Evolutionary conservation across 2,329 filamentous ascomycete genomes (phyloP).

Genomic region (Sporothrix humicola): DNA sequence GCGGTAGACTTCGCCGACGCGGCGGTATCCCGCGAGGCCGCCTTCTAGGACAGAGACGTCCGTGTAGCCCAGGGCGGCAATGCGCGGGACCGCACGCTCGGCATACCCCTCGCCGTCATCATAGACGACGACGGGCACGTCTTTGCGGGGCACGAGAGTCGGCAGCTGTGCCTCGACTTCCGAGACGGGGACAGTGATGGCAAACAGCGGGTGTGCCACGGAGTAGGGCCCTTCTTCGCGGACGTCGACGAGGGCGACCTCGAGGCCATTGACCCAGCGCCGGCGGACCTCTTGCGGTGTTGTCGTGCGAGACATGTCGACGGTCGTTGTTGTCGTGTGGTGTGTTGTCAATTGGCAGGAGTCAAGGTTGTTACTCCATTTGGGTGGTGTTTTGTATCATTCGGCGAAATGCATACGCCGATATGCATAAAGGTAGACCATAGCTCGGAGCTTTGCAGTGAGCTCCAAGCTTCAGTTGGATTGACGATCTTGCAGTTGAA

Average conservation of each 20-base stretch:
- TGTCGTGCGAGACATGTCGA: not conserved
- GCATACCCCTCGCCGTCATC: conserved; percentile 31
- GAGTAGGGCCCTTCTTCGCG: conserved; percentile 33
- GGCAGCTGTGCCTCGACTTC: conserved; percentile 29
- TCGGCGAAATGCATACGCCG: not conserved
- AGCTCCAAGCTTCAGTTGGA: too few relatives aligned
- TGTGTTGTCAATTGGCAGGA: too few relatives aligned
- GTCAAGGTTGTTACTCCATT: too few relatives aligned
- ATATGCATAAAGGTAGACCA: not conserved
- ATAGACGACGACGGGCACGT: conserved; percentile 27
- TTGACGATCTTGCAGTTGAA: too few relatives aligned
- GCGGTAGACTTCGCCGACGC: conserved; percentile 30
- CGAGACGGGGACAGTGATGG: conserved; percentile 29
- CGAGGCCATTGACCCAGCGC: conserved; percentile 27
- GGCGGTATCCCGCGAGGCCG: conserved; percentile 26
- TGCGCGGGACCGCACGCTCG: conserved; percentile 22
- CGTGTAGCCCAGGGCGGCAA: conserved; percentile 19
- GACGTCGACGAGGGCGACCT: conserved; percentile 32
- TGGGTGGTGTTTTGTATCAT: not conserved
- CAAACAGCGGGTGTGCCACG: conserved; percentile 30
- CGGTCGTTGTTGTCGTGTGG: too few relatives aligned
- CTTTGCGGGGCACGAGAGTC: conserved; percentile 21
- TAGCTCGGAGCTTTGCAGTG: too few relatives aligned
- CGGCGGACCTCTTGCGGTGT: conserved; percentile 25
- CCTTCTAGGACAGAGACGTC: conserved; percentile 21